A percentile compares a stretch with the other conserved stretches of the same genome.
phyloP scores from a whole-genome alignment of 257 asterid species.

The Orobanche coerulescens region DNA sequence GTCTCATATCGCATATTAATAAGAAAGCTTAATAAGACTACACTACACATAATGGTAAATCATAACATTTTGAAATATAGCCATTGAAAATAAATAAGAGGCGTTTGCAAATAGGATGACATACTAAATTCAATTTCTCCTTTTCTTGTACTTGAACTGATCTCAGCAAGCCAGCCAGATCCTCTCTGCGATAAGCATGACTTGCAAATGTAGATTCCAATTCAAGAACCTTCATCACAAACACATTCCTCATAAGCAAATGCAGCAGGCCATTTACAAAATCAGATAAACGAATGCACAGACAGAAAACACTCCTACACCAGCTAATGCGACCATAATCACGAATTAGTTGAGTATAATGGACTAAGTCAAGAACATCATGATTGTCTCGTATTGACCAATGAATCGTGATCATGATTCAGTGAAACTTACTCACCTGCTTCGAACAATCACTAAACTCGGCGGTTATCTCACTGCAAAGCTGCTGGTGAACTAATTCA shows the following conservation, averaged over 20 bases:
- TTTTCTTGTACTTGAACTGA: constrained; percentile 80
- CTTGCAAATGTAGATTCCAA: constrained; percentile 56
- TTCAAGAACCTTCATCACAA: constrained; percentile 61
- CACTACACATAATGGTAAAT: neutral
- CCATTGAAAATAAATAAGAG: constrained; percentile 12
- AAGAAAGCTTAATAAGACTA: neutral
- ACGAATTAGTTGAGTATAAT: too few species aligned
- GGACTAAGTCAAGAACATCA: too few species aligned
- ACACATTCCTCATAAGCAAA: neutral
- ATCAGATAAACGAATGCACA: neutral
- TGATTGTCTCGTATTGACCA: neutral
- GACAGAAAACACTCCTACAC: too few species aligned
- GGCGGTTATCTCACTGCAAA: constrained; percentile 70
- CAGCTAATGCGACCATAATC: too few species aligned
- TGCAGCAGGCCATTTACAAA: neutral
- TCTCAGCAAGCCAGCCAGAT: constrained; percentile 62
- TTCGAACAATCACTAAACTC: constrained; percentile 86
- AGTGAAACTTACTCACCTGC: constrained; percentile 50
- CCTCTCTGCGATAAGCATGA: constrained; percentile 66
- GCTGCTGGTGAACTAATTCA: constrained; percentile 73
- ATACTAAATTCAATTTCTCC: constrained; percentile 76
- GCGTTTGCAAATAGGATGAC: constrained; percentile 19
- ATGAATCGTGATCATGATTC: neutral
- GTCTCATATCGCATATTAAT: too few species aligned
- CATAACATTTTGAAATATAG: neutral